These are phyloP conservation scores for Turnera subulata DNA, from an alignment of 345 rosid genomes.

Conservation along the genomic window DNA sequence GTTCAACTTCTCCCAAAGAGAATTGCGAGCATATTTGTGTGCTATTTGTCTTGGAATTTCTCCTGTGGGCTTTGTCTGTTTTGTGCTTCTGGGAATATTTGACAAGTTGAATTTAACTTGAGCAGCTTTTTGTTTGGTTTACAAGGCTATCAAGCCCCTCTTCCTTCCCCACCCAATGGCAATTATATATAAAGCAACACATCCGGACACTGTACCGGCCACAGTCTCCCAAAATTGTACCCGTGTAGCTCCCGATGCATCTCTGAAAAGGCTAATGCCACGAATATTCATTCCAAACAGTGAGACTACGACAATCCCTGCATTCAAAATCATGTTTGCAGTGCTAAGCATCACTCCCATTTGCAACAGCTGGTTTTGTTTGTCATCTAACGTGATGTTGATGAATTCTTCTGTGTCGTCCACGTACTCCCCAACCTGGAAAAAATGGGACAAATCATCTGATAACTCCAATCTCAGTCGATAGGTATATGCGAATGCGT, in stretches of 20 bases:
- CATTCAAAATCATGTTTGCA: slow-evolving; percentile 42
- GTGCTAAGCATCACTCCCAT: slow-evolving; percentile 51
- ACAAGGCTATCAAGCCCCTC: slow-evolving; percentile 31
- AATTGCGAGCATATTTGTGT: not conserved
- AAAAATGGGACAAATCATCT: too few relatives aligned
- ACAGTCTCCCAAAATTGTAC: slow-evolving; percentile 43
- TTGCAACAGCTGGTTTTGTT: slow-evolving; percentile 44
- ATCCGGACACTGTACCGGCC: slow-evolving; percentile 27
- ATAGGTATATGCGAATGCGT: too few relatives aligned
- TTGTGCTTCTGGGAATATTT: too few relatives aligned
- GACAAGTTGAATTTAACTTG: too few relatives aligned
- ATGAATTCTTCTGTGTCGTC: slow-evolving; percentile 53
- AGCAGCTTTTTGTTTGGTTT: too few relatives aligned
- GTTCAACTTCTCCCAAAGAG: too few relatives aligned
- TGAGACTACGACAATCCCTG: slow-evolving; percentile 43
- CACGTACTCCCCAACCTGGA: slow-evolving; percentile 48
- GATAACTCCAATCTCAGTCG: too few relatives aligned
- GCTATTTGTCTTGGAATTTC: too few relatives aligned
- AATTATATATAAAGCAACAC: slow-evolving; percentile 27
- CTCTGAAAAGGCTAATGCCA: slow-evolving; percentile 28
- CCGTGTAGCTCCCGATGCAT: slow-evolving; percentile 14
- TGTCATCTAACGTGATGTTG: slow-evolving; percentile 56
- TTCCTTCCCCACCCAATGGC: slow-evolving; percentile 46
- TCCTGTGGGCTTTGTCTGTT: too few relatives aligned
- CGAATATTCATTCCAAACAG: slow-evolving; percentile 54